A percentile compares a stretch with the other conserved stretches of the same genome.
Evolutionary conservation across 345 rosid genomes (phyloP).

Genomic region (Eucalyptus curtisii): DNA sequence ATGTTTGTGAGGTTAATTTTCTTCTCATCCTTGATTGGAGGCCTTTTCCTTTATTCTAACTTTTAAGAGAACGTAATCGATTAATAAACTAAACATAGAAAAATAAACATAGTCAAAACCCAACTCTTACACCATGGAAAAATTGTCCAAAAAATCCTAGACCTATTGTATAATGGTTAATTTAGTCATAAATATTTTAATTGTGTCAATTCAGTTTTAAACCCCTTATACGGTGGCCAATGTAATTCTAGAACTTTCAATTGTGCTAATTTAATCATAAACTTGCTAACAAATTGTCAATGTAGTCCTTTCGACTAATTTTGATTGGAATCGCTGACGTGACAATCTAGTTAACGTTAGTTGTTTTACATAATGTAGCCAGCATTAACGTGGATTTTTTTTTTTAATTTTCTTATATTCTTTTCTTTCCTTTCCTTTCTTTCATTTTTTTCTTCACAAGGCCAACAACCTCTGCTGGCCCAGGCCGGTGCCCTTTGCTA

Average conservation of each 20-base stretch:
- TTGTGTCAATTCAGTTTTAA: no score
- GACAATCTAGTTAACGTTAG: no score
- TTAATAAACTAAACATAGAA: background rate
- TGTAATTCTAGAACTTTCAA: no score
- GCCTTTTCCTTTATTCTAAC: background rate
- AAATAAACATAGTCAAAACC: background rate
- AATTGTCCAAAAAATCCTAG: background rate
- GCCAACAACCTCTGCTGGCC: background rate
- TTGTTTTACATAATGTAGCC: fast-evolving
- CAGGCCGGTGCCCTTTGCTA: background rate
- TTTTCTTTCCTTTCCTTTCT: no score
- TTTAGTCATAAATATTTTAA: no score
- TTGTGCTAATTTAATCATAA: background rate
- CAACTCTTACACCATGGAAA: background rate
- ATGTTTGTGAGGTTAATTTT: background rate
- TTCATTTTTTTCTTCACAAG: background rate
- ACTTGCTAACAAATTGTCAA: no score
- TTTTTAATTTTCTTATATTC: no score
- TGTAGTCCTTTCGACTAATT: background rate
- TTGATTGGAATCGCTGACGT: no score
- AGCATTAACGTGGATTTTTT: no score
- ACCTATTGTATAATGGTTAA: no score
- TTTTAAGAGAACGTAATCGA: background rate
- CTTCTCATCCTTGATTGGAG: background rate
- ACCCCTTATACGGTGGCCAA: no score